Conservation (phyloP, 345 rosid genomes). For the Pistacia integerrima region DNA sequence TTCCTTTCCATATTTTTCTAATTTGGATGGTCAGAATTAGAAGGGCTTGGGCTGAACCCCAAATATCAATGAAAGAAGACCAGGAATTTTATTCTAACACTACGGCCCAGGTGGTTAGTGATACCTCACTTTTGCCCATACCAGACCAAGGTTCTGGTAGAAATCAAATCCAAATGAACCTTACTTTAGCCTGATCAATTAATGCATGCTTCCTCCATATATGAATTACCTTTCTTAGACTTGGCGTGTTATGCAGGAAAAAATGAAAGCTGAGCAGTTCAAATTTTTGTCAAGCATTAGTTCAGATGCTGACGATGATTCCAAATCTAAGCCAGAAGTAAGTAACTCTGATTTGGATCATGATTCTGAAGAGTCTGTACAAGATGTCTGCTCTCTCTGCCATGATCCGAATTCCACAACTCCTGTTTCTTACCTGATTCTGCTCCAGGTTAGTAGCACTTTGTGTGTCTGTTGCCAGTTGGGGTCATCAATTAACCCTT, state of each 20-base stretch:
- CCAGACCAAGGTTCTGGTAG: not conserved
- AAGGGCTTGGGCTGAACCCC: not conserved
- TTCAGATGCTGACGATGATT: slow-evolving; percentile 47
- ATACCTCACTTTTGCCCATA: slow-evolving; percentile 5
- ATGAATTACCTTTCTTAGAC: slow-evolving; percentile 21
- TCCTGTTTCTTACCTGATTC: slow-evolving; percentile 82
- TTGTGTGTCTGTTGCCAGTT: slow-evolving; percentile 15
- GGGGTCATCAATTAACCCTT: slow-evolving; percentile 7
- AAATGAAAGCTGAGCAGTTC: slow-evolving; percentile 95
- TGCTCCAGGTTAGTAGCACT: slow-evolving; percentile 74
- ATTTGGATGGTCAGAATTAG: slow-evolving; percentile 1
- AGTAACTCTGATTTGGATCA: slow-evolving; percentile 39
- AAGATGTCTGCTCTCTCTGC: slow-evolving; percentile 89
- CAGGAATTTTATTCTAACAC: not conserved
- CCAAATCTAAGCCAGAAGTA: slow-evolving; percentile 48
- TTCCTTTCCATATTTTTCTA: not conserved
- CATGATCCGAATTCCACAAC: slow-evolving; percentile 70
- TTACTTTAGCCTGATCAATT: slow-evolving; percentile 12
- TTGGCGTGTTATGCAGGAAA: slow-evolving; percentile 60
- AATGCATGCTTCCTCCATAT: slow-evolving; percentile 6
- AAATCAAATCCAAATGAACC: slow-evolving; percentile 5
- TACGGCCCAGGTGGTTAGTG: not conserved
- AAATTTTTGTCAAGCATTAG: slow-evolving; percentile 74
- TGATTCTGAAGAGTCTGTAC: slow-evolving; percentile 41
- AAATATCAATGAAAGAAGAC: not conserved